Percentiles rank a stretch among this genome's conserved stretches.
These are phyloP conservation scores for Leucocoprinus sp. DNA, from an alignment of 768 basidiomycete genomes.

Conservation along the genomic window DNA sequence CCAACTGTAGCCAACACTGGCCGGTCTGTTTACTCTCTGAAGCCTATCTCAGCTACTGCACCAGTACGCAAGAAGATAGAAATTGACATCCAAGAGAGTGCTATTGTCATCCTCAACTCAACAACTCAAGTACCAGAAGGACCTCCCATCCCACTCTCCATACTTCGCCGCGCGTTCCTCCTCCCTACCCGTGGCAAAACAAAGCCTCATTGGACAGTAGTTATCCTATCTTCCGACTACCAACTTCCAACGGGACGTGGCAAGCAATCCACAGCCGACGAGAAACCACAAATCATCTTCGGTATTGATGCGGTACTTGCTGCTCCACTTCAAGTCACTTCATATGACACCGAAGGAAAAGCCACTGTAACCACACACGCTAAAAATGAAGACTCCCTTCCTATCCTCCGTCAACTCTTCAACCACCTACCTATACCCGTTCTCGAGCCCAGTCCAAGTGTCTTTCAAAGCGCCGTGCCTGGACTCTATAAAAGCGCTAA, in stretches of 20 bases:
- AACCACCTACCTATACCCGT: slow-evolving; percentile 29
- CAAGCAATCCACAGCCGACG: slow-evolving; percentile 24
- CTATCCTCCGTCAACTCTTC: slow-evolving; percentile 44
- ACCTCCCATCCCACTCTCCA: slow-evolving; percentile 35
- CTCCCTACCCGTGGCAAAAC: slow-evolving; percentile 68
- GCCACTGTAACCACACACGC: slow-evolving; percentile 23
- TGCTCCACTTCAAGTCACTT: slow-evolving; percentile 35
- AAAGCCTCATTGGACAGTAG: slow-evolving; percentile 66
- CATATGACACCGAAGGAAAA: slow-evolving; percentile 22
- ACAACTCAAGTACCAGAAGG: slow-evolving; percentile 41
- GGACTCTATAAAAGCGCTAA: slow-evolving; percentile 28
- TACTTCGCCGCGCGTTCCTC: slow-evolving; percentile 55
- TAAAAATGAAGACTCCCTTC: slow-evolving; percentile 49
- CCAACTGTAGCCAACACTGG: slow-evolving; percentile 22
- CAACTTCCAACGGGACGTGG: slow-evolving; percentile 27
- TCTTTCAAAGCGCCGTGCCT: slow-evolving; percentile 49
- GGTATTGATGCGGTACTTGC: slow-evolving; percentile 55
- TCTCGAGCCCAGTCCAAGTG: slow-evolving; percentile 37
- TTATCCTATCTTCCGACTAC: slow-evolving; percentile 51
- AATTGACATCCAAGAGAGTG: slow-evolving; percentile 43
- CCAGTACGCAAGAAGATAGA: slow-evolving; percentile 74
- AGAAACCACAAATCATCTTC: slow-evolving; percentile 54
- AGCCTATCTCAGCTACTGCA: slow-evolving; percentile 59
- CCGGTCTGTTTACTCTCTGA: slow-evolving; percentile 46
- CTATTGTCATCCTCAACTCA: slow-evolving; percentile 47